Evolutionary conservation across 805 yeast species (phyloP).

Genomic region (Brettanomyces anomalus): DNA sequence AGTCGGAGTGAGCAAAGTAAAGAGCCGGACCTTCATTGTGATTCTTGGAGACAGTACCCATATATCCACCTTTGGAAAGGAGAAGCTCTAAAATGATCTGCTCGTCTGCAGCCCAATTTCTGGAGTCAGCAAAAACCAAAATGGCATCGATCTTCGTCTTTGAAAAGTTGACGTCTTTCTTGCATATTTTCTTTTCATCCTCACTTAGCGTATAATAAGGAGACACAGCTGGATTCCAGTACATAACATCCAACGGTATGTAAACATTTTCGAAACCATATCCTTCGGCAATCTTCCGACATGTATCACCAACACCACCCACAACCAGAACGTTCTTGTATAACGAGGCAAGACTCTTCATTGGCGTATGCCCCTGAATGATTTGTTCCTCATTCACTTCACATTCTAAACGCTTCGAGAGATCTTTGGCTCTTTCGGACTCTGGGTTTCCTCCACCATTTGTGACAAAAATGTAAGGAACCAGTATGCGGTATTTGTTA

Average conservation of each 20-base stretch:
- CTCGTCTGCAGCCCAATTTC: slow-evolving; percentile 91
- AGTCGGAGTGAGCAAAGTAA: slow-evolving; percentile 86
- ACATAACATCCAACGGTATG: slow-evolving; percentile 74
- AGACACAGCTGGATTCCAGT: slow-evolving; percentile 79
- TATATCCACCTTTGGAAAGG: slow-evolving; percentile 65
- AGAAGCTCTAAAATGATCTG: slow-evolving; percentile 80
- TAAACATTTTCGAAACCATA: slow-evolving; percentile 80
- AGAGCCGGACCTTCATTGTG: slow-evolving; percentile 73
- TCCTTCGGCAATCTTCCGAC: slow-evolving; percentile 72
- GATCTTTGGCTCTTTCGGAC: slow-evolving; percentile 59
- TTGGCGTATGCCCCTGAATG: slow-evolving; percentile 91
- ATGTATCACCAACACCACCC: slow-evolving; percentile 82
- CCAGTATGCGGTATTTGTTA: slow-evolving; percentile 66
- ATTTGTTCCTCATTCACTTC: slow-evolving; percentile 69
- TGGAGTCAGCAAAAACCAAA: slow-evolving; percentile 82
- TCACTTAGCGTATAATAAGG: slow-evolving; percentile 76
- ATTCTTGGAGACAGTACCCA: slow-evolving; percentile 72
- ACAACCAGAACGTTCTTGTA: slow-evolving; percentile 74
- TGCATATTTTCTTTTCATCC: slow-evolving; percentile 51
- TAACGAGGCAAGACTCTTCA: slow-evolving; percentile 66
- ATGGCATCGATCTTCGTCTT: slow-evolving; percentile 68
- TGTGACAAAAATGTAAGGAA: slow-evolving; percentile 79
- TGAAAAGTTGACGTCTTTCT: slow-evolving; percentile 54
- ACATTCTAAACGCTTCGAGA: slow-evolving; percentile 50
- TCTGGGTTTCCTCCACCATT: slow-evolving; percentile 92